phyloP scores from a whole-genome alignment of 768 basidiomycete species.

The Suillus placidus region DNA sequence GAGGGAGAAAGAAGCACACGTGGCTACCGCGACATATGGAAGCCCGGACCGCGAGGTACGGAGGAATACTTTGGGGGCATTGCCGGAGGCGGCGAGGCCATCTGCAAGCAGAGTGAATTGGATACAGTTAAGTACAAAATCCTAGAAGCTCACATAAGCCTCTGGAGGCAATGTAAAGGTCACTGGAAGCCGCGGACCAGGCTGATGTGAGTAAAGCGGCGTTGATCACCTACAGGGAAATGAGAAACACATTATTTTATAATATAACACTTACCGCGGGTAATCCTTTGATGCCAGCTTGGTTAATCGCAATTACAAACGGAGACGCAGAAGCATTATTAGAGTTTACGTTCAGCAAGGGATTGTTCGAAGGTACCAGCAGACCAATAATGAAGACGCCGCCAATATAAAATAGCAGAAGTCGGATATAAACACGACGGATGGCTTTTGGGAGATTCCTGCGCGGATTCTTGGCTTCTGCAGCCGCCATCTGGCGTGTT shows the following conservation, averaged over 20 bases:
- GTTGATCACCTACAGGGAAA: constrained; percentile 34
- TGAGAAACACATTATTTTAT: background rate
- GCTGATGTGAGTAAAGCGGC: constrained; percentile 47
- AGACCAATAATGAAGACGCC: constrained; percentile 52
- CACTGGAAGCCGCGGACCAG: constrained; percentile 45
- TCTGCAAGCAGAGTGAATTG: constrained; percentile 39
- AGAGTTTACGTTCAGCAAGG: constrained; percentile 39
- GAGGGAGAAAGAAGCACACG: constrained; percentile 36
- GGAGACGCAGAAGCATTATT: constrained; percentile 49
- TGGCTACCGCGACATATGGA: constrained; percentile 44
- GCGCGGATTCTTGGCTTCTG: constrained; percentile 54
- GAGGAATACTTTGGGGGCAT: constrained; percentile 56
- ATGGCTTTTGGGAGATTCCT: constrained; percentile 45
- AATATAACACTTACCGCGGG: constrained; percentile 41
- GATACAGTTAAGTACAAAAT: background rate
- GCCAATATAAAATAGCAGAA: constrained; percentile 41
- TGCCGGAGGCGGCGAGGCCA: constrained; percentile 53
- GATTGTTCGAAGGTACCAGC: constrained; percentile 51
- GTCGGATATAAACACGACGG: constrained; percentile 45
- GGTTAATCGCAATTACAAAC: constrained; percentile 60
- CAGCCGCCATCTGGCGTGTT: constrained; percentile 41
- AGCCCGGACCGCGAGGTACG: constrained; percentile 43
- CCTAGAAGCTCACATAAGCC: constrained; percentile 35
- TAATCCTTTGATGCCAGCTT: constrained; percentile 60
- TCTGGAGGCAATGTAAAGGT: constrained; percentile 43